A percentile compares a stretch with the other conserved stretches of the same genome.
phyloP scores from a whole-genome alignment of 2,329 filamentous ascomycete species.

The Colletotrichum paranaense region DNA sequence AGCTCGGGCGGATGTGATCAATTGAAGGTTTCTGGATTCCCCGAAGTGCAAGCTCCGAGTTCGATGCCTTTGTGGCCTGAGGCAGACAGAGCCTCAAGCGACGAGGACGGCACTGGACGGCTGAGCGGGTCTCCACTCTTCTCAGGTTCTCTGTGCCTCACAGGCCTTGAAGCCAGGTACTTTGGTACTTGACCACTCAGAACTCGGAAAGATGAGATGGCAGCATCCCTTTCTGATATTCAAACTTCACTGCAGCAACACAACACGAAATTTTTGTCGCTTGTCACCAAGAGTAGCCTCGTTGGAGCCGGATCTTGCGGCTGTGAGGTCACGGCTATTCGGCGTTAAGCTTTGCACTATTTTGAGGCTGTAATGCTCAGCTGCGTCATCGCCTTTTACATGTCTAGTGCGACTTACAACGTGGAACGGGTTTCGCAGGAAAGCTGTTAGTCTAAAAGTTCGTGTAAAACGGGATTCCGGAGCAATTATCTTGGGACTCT shows the following conservation, averaged over 20 bases:
- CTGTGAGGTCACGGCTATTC: not conserved
- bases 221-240: not conserved
- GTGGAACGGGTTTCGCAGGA: not conserved
- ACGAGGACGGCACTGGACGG: not conserved
- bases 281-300: not conserved
- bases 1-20: constrained; percentile 46
- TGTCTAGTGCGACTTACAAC: not conserved
- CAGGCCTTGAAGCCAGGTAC: constrained; percentile 3
- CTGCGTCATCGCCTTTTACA: not conserved
- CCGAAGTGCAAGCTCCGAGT: constrained; percentile 36
- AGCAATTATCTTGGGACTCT: not conserved
- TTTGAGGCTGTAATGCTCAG: not conserved
- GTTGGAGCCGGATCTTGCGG: not conserved
- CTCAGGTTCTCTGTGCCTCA: not conserved
- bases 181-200: constrained; percentile 10
- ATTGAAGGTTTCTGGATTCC: constrained; percentile 42
- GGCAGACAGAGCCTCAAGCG: constrained; percentile 2
- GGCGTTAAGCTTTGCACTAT: not conserved
- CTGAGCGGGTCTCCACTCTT: not conserved
- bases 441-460: not conserved
- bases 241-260: not conserved
- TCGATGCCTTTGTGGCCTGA: constrained; percentile 38
- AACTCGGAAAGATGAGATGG: constrained; percentile 1
- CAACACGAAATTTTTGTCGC: not conserved
- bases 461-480: not conserved